Conservation (phyloP, 306 rosid genomes). For the Senna siamea region DNA sequence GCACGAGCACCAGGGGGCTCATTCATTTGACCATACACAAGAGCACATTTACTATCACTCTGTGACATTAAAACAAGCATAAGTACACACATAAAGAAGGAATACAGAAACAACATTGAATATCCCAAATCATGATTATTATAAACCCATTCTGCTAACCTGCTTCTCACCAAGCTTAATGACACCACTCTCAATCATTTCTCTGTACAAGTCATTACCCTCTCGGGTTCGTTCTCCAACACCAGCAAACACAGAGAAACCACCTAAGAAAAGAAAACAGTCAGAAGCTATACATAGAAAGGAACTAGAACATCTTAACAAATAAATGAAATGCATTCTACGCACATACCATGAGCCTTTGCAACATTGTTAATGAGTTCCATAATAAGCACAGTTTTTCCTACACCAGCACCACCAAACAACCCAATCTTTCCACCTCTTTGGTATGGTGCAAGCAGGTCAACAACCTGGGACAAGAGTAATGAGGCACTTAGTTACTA, state of each 20-base stretch:
- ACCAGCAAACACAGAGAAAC: conserved; percentile 99
- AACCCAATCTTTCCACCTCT: conserved; percentile 99
- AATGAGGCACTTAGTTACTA: background rate
- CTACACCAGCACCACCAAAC: conserved; percentile 99
- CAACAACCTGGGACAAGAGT: conserved; percentile 72
- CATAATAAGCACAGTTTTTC: conserved; percentile 98
- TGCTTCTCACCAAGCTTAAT: conserved; percentile 97
- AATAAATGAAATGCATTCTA: background rate
- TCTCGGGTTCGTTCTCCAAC: conserved; percentile 98
- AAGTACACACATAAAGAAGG: background rate
- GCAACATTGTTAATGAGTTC: conserved; percentile 99
- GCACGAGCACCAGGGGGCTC: conserved; percentile 99
- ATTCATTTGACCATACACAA: conserved; percentile 98
- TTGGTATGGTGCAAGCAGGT: conserved; percentile 97
- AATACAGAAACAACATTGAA: conserved; percentile 4
- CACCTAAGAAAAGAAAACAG: conserved; percentile 61
- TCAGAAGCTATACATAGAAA: background rate
- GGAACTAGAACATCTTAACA: background rate
- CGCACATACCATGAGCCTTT: conserved; percentile 85
- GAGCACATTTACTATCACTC: conserved; percentile 98
- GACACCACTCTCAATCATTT: conserved; percentile 99
- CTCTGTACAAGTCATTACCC: conserved; percentile 98
- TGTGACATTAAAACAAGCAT: conserved; percentile 36
- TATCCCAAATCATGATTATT: background rate
- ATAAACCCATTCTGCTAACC: conserved; percentile 46